Conservation (phyloP, 768 basidiomycete species). For the Xerocomus spinulosus region DNA sequence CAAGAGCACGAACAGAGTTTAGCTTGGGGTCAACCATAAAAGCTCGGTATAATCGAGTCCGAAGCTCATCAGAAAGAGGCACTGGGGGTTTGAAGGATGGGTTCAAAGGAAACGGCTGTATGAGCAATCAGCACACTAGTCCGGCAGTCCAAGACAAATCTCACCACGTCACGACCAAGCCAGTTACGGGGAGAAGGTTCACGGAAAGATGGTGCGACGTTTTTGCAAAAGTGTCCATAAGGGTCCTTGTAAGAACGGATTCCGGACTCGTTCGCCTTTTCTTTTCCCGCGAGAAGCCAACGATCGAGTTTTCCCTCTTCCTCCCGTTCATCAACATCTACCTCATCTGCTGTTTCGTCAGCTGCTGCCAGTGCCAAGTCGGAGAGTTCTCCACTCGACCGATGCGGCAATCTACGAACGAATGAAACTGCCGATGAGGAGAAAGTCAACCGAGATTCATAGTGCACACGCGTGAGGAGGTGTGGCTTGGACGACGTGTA, state of each 20-base stretch:
- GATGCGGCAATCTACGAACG: constrained; percentile 11
- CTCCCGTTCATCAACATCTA: neutral
- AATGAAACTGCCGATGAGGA: constrained; percentile 17
- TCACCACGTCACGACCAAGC: constrained; percentile 56
- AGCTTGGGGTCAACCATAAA: constrained; percentile 55
- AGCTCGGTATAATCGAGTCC: constrained; percentile 52
- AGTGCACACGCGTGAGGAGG: constrained; percentile 7
- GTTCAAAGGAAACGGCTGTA: constrained; percentile 83
- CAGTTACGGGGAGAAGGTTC: constrained; percentile 50
- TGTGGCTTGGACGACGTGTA: constrained; percentile 9
- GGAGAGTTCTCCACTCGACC: constrained; percentile 2
- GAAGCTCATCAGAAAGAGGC: constrained; percentile 60
- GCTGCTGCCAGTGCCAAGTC: neutral
- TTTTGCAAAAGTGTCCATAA: constrained; percentile 19
- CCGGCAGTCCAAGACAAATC: too few relatives aligned
- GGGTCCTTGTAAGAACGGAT: neutral
- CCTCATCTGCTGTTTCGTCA: constrained; percentile 1
- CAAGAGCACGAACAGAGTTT: constrained; percentile 56
- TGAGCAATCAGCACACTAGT: neutral
- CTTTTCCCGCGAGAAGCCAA: constrained; percentile 13
- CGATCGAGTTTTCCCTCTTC: constrained; percentile 16
- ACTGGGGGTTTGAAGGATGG: constrained; percentile 76
- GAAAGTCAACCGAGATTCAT: neutral
- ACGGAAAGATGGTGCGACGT: constrained; percentile 19
- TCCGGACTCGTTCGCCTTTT: constrained; percentile 16